Evolutionary conservation across 169 alveolate genomes (phyloP), one percentile per base, ranked within the genome.

Genomic region (Babesia gibsoni): DNA sequence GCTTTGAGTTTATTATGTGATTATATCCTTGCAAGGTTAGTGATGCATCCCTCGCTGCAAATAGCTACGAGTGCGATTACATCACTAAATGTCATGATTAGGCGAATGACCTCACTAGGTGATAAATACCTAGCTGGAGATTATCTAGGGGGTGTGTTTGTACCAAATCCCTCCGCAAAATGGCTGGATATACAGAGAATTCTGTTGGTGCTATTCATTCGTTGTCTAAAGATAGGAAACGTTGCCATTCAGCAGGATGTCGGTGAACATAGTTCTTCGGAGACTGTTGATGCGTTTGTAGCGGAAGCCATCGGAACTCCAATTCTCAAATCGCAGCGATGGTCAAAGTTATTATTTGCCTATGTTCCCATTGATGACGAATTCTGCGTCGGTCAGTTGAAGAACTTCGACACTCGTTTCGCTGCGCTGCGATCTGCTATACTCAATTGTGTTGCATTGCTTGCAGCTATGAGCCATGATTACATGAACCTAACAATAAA

Each of bases 41-140:
- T 79, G 36, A 79, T 67, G 80, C 88, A 79, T 33, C 88, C 88
- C 20, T 79, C 88, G 52, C 43, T 79, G 43, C 79, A 79, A 35
- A 65, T 79, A 18, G 59, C 88, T 23, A 69, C 69, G 3, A 46
- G 73, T 36, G 72, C 73, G 10, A 53, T 79, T 20, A 61, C 45
- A 29, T 70, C 73, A 37, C 33, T 63, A 35, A 65, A 67, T 22
- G 70, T 61, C 39, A 20, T 68, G 53, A 32, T 79, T 8, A 2
- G 83, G 6, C 54, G 88, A 12, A 30, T 79, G 36, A 12, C 42
- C 27, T 10, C 82, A 18, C 54, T 53, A 0, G 69, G 69, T 27
- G 74, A 27, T 4, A 53, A 42, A 16, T 48, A 22, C 4, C 56
- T 77, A 23, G 9, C 46, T 12, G 72, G 72, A 7, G 72, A 61